phyloP scores from a whole-genome alignment of 306 rosid species.

The Citrullus colocynthis region DNA sequence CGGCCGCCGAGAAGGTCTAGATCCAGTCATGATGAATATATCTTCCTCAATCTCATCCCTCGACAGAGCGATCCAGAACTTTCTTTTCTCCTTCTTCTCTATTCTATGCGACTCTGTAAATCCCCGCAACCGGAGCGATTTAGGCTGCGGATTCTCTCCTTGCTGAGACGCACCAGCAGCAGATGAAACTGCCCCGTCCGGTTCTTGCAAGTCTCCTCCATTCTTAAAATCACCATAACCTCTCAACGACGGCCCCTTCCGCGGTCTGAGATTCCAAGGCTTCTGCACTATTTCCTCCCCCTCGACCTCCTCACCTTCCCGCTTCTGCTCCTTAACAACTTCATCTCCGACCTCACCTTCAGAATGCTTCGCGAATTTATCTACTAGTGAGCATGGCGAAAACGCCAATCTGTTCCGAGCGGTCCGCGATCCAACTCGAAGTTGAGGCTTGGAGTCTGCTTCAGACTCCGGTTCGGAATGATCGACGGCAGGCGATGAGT shows the following conservation, averaged over 20 bases:
- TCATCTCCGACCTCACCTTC: conserved; percentile 33
- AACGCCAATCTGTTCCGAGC: conserved; percentile 42
- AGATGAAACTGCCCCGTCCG: conserved; percentile 12
- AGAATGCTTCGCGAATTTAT: conserved; percentile 15
- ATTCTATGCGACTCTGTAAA: conserved; percentile 28
- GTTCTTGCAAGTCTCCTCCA: conserved; percentile 39
- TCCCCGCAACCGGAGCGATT: conserved; percentile 73
- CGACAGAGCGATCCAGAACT: conserved; percentile 88
- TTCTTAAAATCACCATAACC: conserved; percentile 22
- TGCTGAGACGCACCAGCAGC: conserved; percentile 11
- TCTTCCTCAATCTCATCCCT: conserved; percentile 94
- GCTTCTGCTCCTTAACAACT: conserved; percentile 15
- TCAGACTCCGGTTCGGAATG: conserved; percentile 17
- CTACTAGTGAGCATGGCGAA: conserved; percentile 16
- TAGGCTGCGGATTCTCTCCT: conserved; percentile 39
- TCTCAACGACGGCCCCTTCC: conserved; percentile 37
- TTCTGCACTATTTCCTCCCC: conserved; percentile 23
- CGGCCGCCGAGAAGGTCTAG: conserved; percentile 77
- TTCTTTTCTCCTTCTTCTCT: conserved; percentile 80
- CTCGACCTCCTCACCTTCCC: conserved; percentile 23
- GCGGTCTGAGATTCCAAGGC: conserved; percentile 65
- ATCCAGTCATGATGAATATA: conserved; percentile 79
- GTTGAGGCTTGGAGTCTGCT: conserved; percentile 21
- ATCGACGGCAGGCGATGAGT: conserved; percentile 20
- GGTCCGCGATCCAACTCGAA: conserved; percentile 47